Evolutionary conservation across 805 yeast species (phyloP).

Genomic region (Yarrowia porcina): DNA sequence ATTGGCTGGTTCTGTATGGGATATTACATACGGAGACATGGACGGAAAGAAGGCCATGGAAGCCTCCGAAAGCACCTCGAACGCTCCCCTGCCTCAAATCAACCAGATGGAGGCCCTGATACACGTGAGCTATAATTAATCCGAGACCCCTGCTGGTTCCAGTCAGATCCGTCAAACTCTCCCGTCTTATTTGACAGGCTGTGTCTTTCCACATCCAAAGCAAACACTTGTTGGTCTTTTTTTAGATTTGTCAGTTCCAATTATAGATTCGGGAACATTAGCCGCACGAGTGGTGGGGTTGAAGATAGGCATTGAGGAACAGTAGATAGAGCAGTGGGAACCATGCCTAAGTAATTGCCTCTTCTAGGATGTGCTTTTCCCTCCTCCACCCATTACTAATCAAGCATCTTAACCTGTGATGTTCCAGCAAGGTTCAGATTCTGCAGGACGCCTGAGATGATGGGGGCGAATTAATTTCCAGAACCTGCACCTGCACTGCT

Average conservation of each 20-base stretch:
- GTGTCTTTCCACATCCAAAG: not conserved
- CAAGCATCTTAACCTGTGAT: slow-evolving; percentile 13
- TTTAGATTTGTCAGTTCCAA: not conserved
- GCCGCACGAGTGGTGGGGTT: no score
- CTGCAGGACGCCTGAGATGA: slow-evolving; percentile 2
- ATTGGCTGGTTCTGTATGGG: not conserved
- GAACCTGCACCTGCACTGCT: not conserved
- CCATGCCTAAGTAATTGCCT: no score
- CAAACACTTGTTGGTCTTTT: not conserved
- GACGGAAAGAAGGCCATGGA: not conserved
- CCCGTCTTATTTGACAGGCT: not conserved
- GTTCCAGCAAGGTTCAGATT: not conserved
- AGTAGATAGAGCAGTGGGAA: no score
- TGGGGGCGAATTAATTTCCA: slow-evolving; percentile 5
- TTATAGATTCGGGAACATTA: not conserved
- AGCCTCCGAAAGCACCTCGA: not conserved
- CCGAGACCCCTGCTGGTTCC: not conserved
- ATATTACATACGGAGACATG: not conserved
- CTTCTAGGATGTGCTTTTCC: no score
- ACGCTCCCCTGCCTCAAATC: not conserved
- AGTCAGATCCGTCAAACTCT: not conserved
- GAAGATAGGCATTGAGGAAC: no score
- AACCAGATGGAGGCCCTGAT: not conserved
- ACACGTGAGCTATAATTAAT: slow-evolving; percentile 6
- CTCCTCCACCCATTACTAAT: not conserved